phyloP scores from a whole-genome alignment of 495 filamentous ascomycete genomes.

The Talaromyces thailandensis region DNA sequence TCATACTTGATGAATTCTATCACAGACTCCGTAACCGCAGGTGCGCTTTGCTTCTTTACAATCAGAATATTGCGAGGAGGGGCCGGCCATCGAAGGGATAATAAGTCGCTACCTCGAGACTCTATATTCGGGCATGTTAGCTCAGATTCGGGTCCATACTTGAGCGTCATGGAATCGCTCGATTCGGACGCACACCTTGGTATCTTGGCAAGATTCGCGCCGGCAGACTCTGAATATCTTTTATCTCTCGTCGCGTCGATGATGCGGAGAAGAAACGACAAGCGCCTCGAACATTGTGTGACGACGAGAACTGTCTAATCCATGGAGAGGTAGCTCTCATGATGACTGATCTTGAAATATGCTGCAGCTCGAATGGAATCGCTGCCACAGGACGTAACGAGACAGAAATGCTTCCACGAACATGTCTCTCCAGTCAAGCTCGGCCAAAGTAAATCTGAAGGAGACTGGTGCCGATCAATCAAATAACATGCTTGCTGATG shows the following conservation, averaged over 20 bases:
- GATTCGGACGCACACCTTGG: conserved; percentile 34
- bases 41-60: conserved; percentile 74
- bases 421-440: not conserved
- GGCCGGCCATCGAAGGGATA: conserved; percentile 80
- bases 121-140: conserved; percentile 26
- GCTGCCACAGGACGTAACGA: not conserved
- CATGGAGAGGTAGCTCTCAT: not conserved
- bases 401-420: not conserved
- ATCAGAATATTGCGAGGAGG: conserved; percentile 86
- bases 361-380: not conserved
- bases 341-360: not conserved
- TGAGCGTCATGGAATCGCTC: not conserved
- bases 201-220: conserved; percentile 37
- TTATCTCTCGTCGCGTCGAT: conserved; percentile 26
- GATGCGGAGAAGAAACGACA: conserved; percentile 33
- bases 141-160: not conserved
- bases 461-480: not conserved
- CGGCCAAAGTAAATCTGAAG: not conserved
- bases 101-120: conserved; percentile 49
- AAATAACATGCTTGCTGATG: not conserved
- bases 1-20: conserved; percentile 65
- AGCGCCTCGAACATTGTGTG: not conserved
- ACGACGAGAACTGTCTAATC: not conserved
- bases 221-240: conserved; percentile 31
- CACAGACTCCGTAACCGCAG: conserved; percentile 60